phyloP scores from a whole-genome alignment of 2,329 filamentous ascomycete genomes.

The Fusarium oligoseptatum region DNA sequence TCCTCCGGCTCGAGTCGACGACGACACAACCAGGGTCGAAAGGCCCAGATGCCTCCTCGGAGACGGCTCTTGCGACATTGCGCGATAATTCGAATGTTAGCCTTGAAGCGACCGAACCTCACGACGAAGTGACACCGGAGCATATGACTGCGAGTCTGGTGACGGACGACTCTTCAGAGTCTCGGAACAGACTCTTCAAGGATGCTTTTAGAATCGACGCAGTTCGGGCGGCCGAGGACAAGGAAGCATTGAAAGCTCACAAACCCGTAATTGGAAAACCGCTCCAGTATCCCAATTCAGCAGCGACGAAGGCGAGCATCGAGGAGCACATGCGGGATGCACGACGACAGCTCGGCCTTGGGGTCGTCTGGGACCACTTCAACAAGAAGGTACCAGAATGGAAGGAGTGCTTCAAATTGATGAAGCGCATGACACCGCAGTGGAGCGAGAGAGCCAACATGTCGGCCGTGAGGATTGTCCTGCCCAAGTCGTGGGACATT shows the following conservation, averaged over 20 bases:
- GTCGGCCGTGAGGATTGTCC: constrained; percentile 53
- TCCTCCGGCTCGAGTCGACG: constrained; percentile 40
- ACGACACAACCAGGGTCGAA: constrained; percentile 10
- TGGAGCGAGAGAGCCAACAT: constrained; percentile 50
- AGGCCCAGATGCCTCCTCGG: constrained; percentile 1
- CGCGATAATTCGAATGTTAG: not conserved
- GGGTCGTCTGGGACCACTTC: constrained; percentile 50
- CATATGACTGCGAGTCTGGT: constrained; percentile 23
- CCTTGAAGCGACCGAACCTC: constrained; percentile 10
- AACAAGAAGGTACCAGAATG: constrained; percentile 53
- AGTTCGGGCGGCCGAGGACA: constrained; percentile 28
- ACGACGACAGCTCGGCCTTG: constrained; percentile 54
- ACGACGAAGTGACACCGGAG: constrained; percentile 10
- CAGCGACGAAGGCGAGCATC: constrained; percentile 42
- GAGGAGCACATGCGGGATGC: constrained; percentile 42
- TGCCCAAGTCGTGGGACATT: constrained; percentile 53
- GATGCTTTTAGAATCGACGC: constrained; percentile 46
- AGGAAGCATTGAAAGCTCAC: constrained; percentile 35
- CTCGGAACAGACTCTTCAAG: constrained; percentile 48
- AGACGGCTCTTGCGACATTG: constrained; percentile 10
- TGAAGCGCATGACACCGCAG: constrained; percentile 55
- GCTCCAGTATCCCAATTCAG: constrained; percentile 46
- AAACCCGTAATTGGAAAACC: constrained; percentile 48
- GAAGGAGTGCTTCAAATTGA: constrained; percentile 54
- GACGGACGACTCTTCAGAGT: constrained; percentile 27